Evolutionary conservation across 495 filamentous ascomycete genomes (phyloP).

Genomic region (Hypoxylon lienhwacheense): DNA sequence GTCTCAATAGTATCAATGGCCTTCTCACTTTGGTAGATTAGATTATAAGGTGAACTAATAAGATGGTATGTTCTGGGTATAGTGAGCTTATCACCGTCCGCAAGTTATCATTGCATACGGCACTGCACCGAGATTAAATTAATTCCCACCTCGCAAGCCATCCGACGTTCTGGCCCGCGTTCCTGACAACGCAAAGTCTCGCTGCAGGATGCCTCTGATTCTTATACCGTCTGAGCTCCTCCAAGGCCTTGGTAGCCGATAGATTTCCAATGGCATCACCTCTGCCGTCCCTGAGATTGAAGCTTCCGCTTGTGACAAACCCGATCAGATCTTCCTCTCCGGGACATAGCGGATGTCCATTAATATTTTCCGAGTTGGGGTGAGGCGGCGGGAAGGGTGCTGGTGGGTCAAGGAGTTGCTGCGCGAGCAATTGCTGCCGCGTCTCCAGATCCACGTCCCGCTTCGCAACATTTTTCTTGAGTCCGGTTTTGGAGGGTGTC

Average conservation of each 20-base stretch:
- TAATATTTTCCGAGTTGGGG: conserved; percentile 41
- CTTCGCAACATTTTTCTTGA: conserved; percentile 25
- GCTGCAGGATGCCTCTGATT: conserved; percentile 42
- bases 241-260: conserved; percentile 59
- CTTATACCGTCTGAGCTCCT: conserved; percentile 34
- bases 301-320: conserved; percentile 87
- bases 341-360: conserved; percentile 67
- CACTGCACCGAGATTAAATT: conserved; percentile 44
- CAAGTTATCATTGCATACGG: conserved; percentile 6
- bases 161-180: conserved; percentile 73
- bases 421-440: conserved; percentile 55
- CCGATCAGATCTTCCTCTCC: conserved; percentile 79
- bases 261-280: conserved; percentile 76
- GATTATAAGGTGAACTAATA: too few relatives aligned
- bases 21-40: too few relatives aligned
- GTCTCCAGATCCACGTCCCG: conserved; percentile 39
- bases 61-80: too few relatives aligned
- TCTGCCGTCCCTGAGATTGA: conserved; percentile 74
- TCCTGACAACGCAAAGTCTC: conserved; percentile 75
- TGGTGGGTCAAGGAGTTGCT: conserved; percentile 50
- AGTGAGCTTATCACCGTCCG: too few relatives aligned
- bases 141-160: conserved; percentile 81
- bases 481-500: conserved; percentile 19
- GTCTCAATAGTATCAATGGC: too few relatives aligned
- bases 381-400: conserved; percentile 29